Evolutionary conservation across 805 yeast genomes (phyloP), one percentile per base, ranked within the genome.

Genomic region (Cyberlindnera amylophila): DNA sequence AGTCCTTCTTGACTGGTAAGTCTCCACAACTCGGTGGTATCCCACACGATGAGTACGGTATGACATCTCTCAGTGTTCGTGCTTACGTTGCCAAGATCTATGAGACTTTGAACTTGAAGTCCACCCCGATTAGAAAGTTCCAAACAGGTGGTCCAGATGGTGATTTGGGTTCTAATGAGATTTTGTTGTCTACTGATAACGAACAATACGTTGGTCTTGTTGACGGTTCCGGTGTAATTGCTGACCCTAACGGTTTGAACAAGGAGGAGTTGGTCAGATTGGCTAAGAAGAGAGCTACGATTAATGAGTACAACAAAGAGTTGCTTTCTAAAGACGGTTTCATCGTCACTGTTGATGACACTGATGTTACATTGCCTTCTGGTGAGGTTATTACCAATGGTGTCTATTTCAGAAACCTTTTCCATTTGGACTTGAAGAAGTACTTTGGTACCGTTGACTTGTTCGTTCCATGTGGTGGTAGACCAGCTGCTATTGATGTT

Each of bases 101-200:
- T 65, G 84, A 86, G 52, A 86, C 88, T 62, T 73, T 83, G 45
- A 69, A 75, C 15, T 71, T 91, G 46, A 64, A 70, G 30, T 77
- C 82, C 51, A 67, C 75, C 19, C 65, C 68, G 31, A 75, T 91
- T 46, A 74, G 73, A 56, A 91, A 93, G 67, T 72, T 93, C 58
- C 99, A 91, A 71, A 93, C 97, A 42, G 99, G 98, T 67, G 99
- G 99, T 35, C 98, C 98, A 51, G 97, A 93, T 65, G 99, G 99
- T 59, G 99, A 91, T 66, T 73, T 91, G 53, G 99, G 99, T 24
- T 86, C 96, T 19, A 93, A 91, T 64, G 99, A 91, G 69, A 93
- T 91, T 57, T 72, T 87, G 53, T 74, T 91, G 46, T 88, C 97
- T 2, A 72, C 82, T 39, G 60, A 63, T 18, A 77, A 81, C 46